Evolutionary conservation across 495 filamentous ascomycete genomes (phyloP).

Genomic region (Ramalina intermedia): DNA sequence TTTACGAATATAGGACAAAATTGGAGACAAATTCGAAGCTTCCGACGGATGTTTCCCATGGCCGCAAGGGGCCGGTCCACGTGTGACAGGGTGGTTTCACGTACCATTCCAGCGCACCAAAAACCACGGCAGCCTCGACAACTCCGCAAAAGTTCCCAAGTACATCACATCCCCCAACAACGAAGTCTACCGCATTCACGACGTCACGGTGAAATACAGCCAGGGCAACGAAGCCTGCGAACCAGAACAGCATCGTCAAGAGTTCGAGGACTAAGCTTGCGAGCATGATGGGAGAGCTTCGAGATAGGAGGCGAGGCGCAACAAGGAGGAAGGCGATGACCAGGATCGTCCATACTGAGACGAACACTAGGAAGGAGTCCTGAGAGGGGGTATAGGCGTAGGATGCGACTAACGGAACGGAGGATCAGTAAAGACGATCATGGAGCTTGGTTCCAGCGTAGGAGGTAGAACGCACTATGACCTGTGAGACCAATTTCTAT

Average conservation of each 20-base stretch:
- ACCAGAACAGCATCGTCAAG: conserved; percentile 78
- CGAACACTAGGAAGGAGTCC: conserved; percentile 65
- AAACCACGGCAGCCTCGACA: conserved; percentile 37
- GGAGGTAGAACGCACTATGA: conserved; percentile 41
- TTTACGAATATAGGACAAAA: not conserved
- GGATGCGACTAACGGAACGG: conserved; percentile 10
- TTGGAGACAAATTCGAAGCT: not conserved
- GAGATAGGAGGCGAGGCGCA: conserved; percentile 43
- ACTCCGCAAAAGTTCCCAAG: conserved; percentile 29
- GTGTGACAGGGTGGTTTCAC: conserved; percentile 5
- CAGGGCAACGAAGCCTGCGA: conserved; percentile 66
- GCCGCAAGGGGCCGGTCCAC: not conserved
- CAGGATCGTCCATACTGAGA: conserved; percentile 58
- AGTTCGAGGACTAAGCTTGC: conserved; percentile 44
- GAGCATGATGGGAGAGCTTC: conserved; percentile 39
- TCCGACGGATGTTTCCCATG: too few relatives aligned
- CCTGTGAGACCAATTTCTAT: conserved; percentile 59
- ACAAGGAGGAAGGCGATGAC: conserved; percentile 51
- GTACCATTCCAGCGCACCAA: conserved; percentile 49
- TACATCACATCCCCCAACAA: not conserved
- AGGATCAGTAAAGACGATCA: not conserved
- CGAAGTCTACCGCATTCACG: conserved; percentile 11
- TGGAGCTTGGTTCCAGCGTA: not conserved
- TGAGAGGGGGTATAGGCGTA: conserved; percentile 28
- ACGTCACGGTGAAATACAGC: conserved; percentile 43